Evolutionary conservation across 2,329 filamentous ascomycete genomes (phyloP), one percentile per base, ranked within the genome.

Genomic region (Aspergillus udagawae): DNA sequence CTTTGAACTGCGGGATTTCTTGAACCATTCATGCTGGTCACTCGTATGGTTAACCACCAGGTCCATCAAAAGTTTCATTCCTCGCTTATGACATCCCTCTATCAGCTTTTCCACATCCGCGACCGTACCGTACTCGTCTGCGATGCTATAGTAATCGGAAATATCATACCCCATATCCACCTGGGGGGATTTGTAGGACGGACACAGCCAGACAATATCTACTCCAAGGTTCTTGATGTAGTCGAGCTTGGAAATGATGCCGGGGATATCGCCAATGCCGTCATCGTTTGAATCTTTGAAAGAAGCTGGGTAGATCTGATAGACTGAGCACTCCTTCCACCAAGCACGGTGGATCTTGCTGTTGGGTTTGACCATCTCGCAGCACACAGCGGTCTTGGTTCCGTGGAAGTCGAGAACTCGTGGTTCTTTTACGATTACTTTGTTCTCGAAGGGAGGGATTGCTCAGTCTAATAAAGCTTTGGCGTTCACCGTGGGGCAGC

Each of bases 21-120:
- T 79, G 73, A 91, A 91, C 88, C 88, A 92, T 3, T 80, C 78
- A 65, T 90, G 86, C 68, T 89, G 80, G 61, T 88, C 83, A 2
- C 85, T 88, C 0, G 88, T 91, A 69, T 93, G 89, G 63, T 92
- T 93, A 60, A 92, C 82, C 1, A 92, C 89, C 3, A 92, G 77
- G 67, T 92, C 89, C 57, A 92, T 81, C 56, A 92, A 85, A 10
- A 92, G 73, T 62, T 83, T 85, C 83, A 92, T 89, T 3, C 82
- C 85, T 3, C 86, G 80, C 17, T 79, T 72, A 58, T 88, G 86
- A 44, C 83, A 80, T 49, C 82, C 82, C 27, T 79, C 67, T 51
- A 89, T 85, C 38, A 91, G 70, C 0, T 74, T 72, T 56, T 90
- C 85, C 51, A 89, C 82, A 66, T 91, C 86, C 57, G 79, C 76